phyloP scores from a whole-genome alignment of 306 rosid genomes.

The Trifolium repens region DNA sequence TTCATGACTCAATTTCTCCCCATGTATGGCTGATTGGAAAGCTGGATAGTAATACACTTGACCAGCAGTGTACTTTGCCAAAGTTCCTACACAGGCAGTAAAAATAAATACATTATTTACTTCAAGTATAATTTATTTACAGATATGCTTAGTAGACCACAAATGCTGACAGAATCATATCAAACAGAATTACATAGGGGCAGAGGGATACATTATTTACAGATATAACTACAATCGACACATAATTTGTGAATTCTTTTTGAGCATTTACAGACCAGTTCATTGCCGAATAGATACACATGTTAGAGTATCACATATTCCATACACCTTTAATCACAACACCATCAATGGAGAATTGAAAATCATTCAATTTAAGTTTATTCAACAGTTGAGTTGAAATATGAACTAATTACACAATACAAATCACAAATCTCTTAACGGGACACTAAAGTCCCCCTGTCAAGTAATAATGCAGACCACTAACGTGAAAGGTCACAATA shows the following conservation, averaged over 20 bases:
- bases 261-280: conserved; percentile 3
- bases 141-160: conserved; percentile 32
- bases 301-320: conserved; percentile 5
- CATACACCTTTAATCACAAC: background rate
- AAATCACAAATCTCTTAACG: background rate
- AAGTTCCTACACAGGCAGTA: conserved; percentile 69
- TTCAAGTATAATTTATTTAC: conserved; percentile 25
- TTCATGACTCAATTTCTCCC: conserved; percentile 89
- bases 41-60: conserved; percentile 88
- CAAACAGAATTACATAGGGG: conserved; percentile 14
- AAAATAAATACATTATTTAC: conserved; percentile 33
- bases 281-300: conserved; percentile 22
- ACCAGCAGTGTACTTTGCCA: conserved; percentile 97
- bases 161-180: background rate
- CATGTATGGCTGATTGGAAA: conserved; percentile 82
- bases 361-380: too few relatives aligned
- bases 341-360: too few relatives aligned
- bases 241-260: conserved; percentile 20
- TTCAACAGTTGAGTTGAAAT: background rate
- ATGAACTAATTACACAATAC: conserved; percentile 26
- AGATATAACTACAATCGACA: conserved; percentile 20
- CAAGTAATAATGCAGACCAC: conserved; percentile 30
- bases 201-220: background rate
- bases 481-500: background rate
- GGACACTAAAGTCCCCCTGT: conserved; percentile 5